Percentiles rank a stretch among this genome's conserved stretches.
Evolutionary conservation across 2,329 filamentous ascomycete species (phyloP).

Genomic region (Microsporum audouinii): DNA sequence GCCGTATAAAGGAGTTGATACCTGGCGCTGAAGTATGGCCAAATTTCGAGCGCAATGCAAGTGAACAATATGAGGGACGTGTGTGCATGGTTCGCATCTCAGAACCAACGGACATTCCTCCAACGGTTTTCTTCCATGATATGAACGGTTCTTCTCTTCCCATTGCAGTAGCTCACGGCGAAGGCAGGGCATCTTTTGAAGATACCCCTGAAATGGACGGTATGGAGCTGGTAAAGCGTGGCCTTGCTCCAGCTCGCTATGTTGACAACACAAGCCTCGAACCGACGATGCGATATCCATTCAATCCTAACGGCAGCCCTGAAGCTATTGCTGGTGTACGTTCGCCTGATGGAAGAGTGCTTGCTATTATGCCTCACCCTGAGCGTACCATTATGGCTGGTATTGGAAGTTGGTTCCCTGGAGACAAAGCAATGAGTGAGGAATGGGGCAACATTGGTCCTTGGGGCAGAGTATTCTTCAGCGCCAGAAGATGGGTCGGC

Average conservation of each 20-base stretch:
- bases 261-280: slow-evolving; percentile 64
- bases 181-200: slow-evolving; percentile 67
- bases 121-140: slow-evolving; percentile 78
- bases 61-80: slow-evolving; percentile 81
- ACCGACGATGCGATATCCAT: slow-evolving; percentile 72
- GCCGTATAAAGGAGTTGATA: slow-evolving; percentile 69
- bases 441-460: slow-evolving; percentile 73
- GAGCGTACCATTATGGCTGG: slow-evolving; percentile 78
- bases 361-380: slow-evolving; percentile 89
- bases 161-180: slow-evolving; percentile 81
- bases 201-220: slow-evolving; percentile 38
- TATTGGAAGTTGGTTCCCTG: slow-evolving; percentile 63
- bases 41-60: slow-evolving; percentile 71
- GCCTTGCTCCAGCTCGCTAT: slow-evolving; percentile 68
- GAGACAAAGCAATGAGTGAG: slow-evolving; percentile 40
- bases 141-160: slow-evolving; percentile 75
- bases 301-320: slow-evolving; percentile 79
- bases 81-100: slow-evolving; percentile 73
- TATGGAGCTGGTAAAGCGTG: slow-evolving; percentile 47
- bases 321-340: slow-evolving; percentile 69
- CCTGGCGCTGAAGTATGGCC: slow-evolving; percentile 77
- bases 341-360: slow-evolving; percentile 63
- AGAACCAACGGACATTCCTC: slow-evolving; percentile 44
- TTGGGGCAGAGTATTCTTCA: slow-evolving; percentile 78
- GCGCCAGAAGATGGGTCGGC: slow-evolving; percentile 77